Evolutionary conservation across 129 eudicot genomes (phyloP).

Genomic region (Lonicera japonica): DNA sequence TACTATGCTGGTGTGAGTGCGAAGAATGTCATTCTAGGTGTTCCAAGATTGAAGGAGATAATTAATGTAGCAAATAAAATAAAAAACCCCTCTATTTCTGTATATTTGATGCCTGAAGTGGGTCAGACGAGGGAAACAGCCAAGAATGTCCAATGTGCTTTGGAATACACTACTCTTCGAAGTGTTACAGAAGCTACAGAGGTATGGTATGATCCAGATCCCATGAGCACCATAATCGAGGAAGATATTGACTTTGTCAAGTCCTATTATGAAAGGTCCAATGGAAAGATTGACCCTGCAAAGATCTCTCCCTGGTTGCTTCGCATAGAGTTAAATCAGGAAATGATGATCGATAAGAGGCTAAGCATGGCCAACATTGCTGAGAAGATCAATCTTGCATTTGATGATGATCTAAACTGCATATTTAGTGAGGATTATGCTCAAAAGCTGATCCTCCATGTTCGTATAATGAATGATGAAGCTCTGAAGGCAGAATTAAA

Average conservation of each 20-base stretch:
- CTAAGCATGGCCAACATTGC: conserved; percentile 60
- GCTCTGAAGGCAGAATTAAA: conserved; percentile 37
- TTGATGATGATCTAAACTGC: conserved; percentile 42
- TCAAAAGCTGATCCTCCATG: conserved; percentile 45
- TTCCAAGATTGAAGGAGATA: conserved; percentile 55
- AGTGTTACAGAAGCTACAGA: conserved; percentile 58
- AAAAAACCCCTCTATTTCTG: conserved; percentile 54
- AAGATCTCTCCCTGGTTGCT: conserved; percentile 61
- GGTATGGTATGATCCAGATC: conserved; percentile 62
- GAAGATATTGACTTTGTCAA: conserved; percentile 55
- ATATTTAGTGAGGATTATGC: conserved; percentile 55
- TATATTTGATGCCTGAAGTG: conserved; percentile 38
- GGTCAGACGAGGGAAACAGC: conserved; percentile 40
- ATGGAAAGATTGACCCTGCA: conserved; percentile 46
- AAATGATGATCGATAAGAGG: conserved; percentile 59
- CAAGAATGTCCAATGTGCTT: conserved; percentile 50
- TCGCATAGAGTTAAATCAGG: conserved; percentile 48
- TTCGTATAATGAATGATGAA: conserved; percentile 55
- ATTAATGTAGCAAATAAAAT: conserved; percentile 61
- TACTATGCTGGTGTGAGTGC: conserved; percentile 73
- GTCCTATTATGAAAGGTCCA: conserved; percentile 48
- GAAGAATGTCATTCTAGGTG: conserved; percentile 55
- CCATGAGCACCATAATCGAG: conserved; percentile 49
- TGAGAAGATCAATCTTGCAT: conserved; percentile 46
- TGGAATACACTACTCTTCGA: conserved; percentile 46